Conservation (phyloP, 108 stramenopile genomes). For the Skeletonema costatum region DNA sequence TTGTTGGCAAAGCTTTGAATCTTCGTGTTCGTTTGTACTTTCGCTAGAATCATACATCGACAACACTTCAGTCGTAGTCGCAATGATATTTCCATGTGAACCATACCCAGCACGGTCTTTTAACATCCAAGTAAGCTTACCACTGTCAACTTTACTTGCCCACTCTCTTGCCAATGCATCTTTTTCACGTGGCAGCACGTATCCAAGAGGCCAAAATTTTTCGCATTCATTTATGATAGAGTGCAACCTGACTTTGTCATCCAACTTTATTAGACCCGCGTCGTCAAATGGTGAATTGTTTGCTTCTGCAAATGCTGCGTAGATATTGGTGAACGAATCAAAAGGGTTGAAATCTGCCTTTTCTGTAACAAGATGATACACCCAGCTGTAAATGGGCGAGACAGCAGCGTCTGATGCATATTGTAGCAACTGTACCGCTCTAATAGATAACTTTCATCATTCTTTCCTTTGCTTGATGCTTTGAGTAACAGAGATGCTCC, state of each 20-base stretch:
- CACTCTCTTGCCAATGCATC: constrained; percentile 14
- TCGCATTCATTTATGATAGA: constrained; percentile 25
- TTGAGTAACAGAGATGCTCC: constrained; percentile 16
- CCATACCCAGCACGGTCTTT: constrained; percentile 81
- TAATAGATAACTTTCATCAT: neutral
- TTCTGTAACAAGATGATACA: neutral
- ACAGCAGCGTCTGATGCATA: neutral
- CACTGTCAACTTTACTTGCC: neutral
- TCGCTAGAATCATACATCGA: neutral
- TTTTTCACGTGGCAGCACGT: constrained; percentile 38
- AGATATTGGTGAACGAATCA: neutral
- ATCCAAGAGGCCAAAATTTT: constrained; percentile 49
- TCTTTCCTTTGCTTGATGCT: neutral
- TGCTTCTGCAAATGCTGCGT: constrained; percentile 41
- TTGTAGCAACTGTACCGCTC: constrained; percentile 5
- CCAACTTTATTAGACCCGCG: constrained; percentile 57
- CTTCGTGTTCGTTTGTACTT: neutral
- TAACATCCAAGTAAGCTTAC: constrained; percentile 48
- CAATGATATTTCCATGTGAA: constrained; percentile 71
- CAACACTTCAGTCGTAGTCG: constrained; percentile 32
- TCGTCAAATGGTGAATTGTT: constrained; percentile 76
- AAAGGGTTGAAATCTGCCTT: too few species aligned
- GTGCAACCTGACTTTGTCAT: constrained; percentile 72
- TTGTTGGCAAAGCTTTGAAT: constrained; percentile 54
- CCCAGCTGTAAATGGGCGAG: constrained; percentile 26